phyloP scores from a whole-genome alignment of 2,329 filamentous ascomycete genomes.

The Penicillium sp. region DNA sequence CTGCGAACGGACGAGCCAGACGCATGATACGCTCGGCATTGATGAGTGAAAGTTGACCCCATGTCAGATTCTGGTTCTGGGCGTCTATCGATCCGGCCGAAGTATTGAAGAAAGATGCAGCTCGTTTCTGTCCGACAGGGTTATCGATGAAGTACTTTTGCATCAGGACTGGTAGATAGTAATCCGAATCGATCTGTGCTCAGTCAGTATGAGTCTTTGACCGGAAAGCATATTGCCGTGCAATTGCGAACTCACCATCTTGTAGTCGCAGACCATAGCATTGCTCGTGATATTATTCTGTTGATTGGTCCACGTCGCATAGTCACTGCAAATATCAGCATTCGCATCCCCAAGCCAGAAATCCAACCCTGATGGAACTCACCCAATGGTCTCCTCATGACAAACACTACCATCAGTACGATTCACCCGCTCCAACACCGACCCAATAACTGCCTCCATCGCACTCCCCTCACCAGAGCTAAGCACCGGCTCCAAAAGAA shows the following conservation, averaged over 20 bases:
- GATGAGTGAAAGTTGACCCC: constrained; percentile 53
- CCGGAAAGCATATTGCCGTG: too few species aligned
- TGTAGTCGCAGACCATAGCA: constrained; percentile 59
- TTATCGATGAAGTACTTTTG: constrained; percentile 60
- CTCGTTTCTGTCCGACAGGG: constrained; percentile 43
- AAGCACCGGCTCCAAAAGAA: constrained; percentile 61
- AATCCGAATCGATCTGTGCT: constrained; percentile 61
- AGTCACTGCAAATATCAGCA: constrained; percentile 50
- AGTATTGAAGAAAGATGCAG: constrained; percentile 38
- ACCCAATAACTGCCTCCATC: constrained; percentile 63
- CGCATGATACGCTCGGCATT: constrained; percentile 63
- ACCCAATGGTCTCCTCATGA: constrained; percentile 66
- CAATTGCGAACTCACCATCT: constrained; percentile 48
- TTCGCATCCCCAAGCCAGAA: not conserved
- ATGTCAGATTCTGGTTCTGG: constrained; percentile 57
- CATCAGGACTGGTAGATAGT: constrained; percentile 61
- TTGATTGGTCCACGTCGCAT: constrained; percentile 62
- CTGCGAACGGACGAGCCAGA: constrained; percentile 56
- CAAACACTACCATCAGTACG: constrained; percentile 61
- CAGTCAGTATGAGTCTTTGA: not conserved
- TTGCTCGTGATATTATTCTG: constrained; percentile 57
- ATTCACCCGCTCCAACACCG: constrained; percentile 64
- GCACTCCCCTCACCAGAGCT: constrained; percentile 58
- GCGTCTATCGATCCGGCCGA: constrained; percentile 53
- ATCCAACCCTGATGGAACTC: not conserved